Base-by-base conservation (phyloP, 208 protist genomes). In the Crithidia mellificae region DNA sequence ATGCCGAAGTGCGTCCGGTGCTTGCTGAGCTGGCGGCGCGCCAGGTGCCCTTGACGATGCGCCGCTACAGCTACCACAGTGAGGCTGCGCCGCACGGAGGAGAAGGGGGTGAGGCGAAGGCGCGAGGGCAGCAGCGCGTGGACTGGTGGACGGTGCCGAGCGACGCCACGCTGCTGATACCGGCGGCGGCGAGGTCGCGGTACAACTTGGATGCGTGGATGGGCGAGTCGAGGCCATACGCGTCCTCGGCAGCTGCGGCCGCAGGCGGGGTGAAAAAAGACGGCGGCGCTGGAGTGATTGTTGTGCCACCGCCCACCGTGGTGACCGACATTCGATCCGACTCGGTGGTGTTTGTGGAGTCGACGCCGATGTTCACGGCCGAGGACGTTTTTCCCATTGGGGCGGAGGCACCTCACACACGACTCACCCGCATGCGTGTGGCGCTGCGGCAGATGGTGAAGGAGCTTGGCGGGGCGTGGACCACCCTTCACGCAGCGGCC, bases 161-260 rank as follows among this genome's bases (percentile, higher is more conserved):
- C n/a, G 19, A 14, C 41, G 56, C 27, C 34, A 38, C 34, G 34
- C 34, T 38, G 34, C 34, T 38, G 34, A n/a, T n/a, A n/a, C 19
- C n/a, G 6, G 6, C 12, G 27, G 29, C 6, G 9, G 34, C 8
- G 22, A 7, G 11, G 0, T 14, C 32, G 34, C n/a, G 11, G 36
- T 50, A 51, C 56, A 62, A 62, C 56, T 24, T 62, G 22, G 56
- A 62, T 5, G 56, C 56, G 56, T 62, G 56, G 56, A 5, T 62
- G 36, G 56, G 34, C n/a, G n/a, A n/a, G n/a, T n/a, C n/a, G n/a
- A n/a, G n/a, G n/a, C n/a, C n/a, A n/a, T n/a, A n/a, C n/a, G n/a
- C n/a, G n/a, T n/a, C n/a, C n/a, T n/a, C n/a, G n/a, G n/a, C n/a
- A n/a, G n/a, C n/a, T n/a, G n/a, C n/a, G n/a, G n/a, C n/a, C n/a